Evolutionary conservation across 805 yeast genomes (phyloP).

Genomic region (Candida insectorum): DNA sequence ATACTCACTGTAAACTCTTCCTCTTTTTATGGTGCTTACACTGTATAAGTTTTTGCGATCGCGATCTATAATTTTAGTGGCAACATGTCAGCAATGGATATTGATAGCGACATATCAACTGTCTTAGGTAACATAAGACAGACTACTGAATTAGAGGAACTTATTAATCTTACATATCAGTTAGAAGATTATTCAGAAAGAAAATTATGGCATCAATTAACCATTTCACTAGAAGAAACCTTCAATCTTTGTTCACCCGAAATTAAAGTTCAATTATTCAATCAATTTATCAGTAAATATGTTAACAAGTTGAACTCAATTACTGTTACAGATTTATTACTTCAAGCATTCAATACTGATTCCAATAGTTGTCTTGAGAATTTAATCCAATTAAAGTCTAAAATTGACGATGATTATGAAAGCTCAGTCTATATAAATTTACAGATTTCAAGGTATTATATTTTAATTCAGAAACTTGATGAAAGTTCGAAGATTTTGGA

Average conservation of each 20-base stretch:
- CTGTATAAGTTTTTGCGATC: too few species aligned
- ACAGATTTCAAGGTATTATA: constrained; percentile 71
- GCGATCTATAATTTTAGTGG: constrained; percentile 9
- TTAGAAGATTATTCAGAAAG: constrained; percentile 85
- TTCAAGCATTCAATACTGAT: constrained; percentile 41
- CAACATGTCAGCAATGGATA: constrained; percentile 28
- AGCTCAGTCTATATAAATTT: constrained; percentile 45
- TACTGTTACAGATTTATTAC: constrained; percentile 71
- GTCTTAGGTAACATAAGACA: constrained; percentile 60
- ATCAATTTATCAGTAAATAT: constrained; percentile 65
- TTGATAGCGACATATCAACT: constrained; percentile 39
- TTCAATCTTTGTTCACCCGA: constrained; percentile 37
- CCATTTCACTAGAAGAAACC: constrained; percentile 60
- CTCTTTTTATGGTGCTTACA: too few species aligned
- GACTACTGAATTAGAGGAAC: constrained; percentile 58
- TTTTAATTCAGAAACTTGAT: constrained; percentile 48
- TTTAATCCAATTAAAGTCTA: constrained; percentile 32
- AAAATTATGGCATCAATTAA: constrained; percentile 93
- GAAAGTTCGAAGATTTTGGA: constrained; percentile 71
- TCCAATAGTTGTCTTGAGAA: constrained; percentile 29
- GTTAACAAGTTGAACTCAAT: constrained; percentile 73
- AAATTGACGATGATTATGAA: constrained; percentile 44
- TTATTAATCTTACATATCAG: constrained; percentile 57
- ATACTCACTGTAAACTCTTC: too few species aligned
- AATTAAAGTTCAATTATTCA: constrained; percentile 64